Conservation (phyloP, 2,329 filamentous ascomycete genomes). For the Sporothrix variecibatus region DNA sequence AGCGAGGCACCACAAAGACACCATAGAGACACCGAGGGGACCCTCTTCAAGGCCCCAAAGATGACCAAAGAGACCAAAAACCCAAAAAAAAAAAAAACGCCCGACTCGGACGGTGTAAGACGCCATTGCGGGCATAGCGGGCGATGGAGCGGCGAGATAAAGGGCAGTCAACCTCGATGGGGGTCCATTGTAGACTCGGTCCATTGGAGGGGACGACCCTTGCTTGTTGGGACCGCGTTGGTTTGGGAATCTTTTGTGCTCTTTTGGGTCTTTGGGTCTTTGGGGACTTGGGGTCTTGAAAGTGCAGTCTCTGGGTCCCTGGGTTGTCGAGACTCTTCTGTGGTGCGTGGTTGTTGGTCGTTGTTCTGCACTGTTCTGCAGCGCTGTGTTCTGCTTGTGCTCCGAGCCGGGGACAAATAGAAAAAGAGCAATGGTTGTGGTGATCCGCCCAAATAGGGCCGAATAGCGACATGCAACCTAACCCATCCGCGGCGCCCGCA, state of each 20-base stretch:
- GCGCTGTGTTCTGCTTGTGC: constrained; percentile 16
- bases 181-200: too few relatives aligned
- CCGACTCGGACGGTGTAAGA: not conserved
- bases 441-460: constrained; percentile 33
- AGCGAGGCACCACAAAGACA: not conserved
- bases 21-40: constrained; percentile 15
- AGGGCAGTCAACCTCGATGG: not conserved
- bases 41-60: not conserved
- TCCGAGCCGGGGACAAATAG: constrained; percentile 21
- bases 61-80: not conserved
- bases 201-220: not conserved
- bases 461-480: constrained; percentile 33
- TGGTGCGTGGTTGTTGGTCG: not conserved
- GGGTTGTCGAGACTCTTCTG: not conserved
- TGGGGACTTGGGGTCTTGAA: not conserved
- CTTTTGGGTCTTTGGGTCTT: not conserved
- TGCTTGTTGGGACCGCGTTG: not conserved
- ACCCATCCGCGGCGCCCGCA: constrained; percentile 25
- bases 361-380: constrained; percentile 4
- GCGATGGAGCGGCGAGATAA: not conserved
- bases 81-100: not conserved
- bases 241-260: not conserved
- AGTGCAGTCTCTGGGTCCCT: not conserved
- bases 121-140: not conserved
- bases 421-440: constrained; percentile 24